Evolutionary conservation across 2,329 filamentous ascomycete genomes (phyloP).

Genomic region (Monilinia fructicola): DNA sequence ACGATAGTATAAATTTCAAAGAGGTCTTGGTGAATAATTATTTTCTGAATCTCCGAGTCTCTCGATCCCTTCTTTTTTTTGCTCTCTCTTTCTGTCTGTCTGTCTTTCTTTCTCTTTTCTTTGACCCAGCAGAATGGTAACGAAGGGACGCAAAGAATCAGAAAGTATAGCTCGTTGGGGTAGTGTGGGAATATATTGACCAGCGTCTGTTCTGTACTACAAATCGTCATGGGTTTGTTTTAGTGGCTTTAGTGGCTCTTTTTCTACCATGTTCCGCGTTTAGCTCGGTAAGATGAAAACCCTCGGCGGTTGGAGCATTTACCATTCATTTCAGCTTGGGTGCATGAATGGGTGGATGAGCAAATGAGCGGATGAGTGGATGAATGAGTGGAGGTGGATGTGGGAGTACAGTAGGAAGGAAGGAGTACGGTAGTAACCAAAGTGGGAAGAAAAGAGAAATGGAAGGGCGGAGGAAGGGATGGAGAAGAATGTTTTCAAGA

Average conservation of each 20-base stretch:
- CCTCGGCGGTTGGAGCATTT: slow-evolving; percentile 18
- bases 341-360: not conserved
- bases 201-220: slow-evolving; percentile 33
- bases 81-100: not conserved
- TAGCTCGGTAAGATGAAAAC: slow-evolving; percentile 16
- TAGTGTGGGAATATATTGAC: slow-evolving; percentile 39
- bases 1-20: not conserved
- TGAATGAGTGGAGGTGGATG: not conserved
- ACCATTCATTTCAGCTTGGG: slow-evolving; percentile 3
- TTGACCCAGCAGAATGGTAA: slow-evolving; percentile 38
- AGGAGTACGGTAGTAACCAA: not conserved
- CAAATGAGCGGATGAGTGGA: not conserved
- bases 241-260: slow-evolving; percentile 14
- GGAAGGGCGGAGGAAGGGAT: not conserved
- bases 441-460: not conserved
- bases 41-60: too few species aligned
- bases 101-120: not conserved
- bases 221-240: slow-evolving; percentile 36
- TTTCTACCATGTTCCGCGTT: slow-evolving; percentile 12
- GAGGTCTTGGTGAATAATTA: not conserved
- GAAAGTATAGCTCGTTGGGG: slow-evolving; percentile 33
- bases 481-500: not conserved
- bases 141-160: slow-evolving; percentile 34
- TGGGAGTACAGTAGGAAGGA: not conserved
- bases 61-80: not conserved